These are phyloP conservation scores for Sicyos edulis DNA, from an alignment of 306 rosid genomes.

Conservation along the genomic window DNA sequence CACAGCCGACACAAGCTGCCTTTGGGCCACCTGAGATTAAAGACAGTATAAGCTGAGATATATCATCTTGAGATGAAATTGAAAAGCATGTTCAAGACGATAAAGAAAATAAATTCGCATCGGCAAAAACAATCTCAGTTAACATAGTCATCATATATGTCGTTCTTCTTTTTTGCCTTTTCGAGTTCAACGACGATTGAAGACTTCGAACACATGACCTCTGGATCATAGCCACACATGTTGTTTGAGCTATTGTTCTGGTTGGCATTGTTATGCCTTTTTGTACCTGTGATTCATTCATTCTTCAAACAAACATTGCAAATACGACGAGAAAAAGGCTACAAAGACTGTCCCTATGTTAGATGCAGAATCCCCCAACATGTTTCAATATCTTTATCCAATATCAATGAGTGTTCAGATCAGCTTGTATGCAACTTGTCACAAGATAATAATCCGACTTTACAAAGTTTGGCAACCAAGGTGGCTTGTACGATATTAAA, in stretches of 20 bases:
- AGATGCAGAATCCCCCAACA: background rate
- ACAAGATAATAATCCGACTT: too few species aligned
- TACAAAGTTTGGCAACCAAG: too few species aligned
- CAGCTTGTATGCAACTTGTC: too few species aligned
- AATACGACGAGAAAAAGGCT: background rate
- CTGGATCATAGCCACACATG: too few species aligned
- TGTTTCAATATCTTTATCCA: too few species aligned
- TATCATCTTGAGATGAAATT: background rate
- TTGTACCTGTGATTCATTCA: background rate
- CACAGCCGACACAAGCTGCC: conserved; percentile 90
- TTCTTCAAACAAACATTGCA: background rate
- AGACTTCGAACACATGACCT: too few species aligned
- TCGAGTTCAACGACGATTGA: too few species aligned
- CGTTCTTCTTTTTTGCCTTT: too few species aligned
- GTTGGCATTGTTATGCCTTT: background rate
- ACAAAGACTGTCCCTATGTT: background rate
- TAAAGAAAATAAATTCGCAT: background rate
- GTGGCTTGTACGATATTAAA: too few species aligned
- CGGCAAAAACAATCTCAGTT: background rate
- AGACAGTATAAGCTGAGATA: background rate
- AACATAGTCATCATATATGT: background rate
- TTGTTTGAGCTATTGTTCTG: background rate
- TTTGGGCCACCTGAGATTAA: conserved; percentile 67
- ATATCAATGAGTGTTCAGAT: too few species aligned
- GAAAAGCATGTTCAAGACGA: background rate